Conservation (phyloP, 169 alveolate species). For the Cryptosporidium ryanae region DNA sequence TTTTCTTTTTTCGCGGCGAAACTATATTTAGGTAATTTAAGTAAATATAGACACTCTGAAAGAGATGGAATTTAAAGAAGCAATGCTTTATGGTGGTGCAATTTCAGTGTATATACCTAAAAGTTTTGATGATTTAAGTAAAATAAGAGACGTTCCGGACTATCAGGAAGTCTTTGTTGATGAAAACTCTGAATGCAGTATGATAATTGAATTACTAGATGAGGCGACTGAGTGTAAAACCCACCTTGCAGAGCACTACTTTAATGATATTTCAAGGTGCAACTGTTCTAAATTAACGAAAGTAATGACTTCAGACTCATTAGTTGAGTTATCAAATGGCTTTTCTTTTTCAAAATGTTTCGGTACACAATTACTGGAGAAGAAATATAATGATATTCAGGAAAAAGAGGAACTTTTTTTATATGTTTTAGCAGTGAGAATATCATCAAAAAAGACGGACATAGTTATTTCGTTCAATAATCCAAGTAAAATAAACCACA, state of each 20-base stretch:
- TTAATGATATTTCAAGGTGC: conserved; percentile 44
- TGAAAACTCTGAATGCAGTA: conserved; percentile 50
- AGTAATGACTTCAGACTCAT: conserved; percentile 33
- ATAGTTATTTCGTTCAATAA: conserved; percentile 53
- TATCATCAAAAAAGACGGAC: conserved; percentile 21
- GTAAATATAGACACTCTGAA: background rate
- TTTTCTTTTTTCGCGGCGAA: background rate
- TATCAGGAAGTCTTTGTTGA: conserved; percentile 74
- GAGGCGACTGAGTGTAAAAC: background rate
- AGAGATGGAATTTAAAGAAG: conserved; percentile 27
- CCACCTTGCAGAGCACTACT: conserved; percentile 46
- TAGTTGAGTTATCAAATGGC: background rate
- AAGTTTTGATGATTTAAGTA: conserved; percentile 51
- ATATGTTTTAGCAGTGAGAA: conserved; percentile 28
- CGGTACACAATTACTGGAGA: conserved; percentile 43
- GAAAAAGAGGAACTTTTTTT: conserved; percentile 28
- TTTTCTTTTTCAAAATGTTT: conserved; percentile 16
- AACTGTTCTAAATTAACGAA: conserved; percentile 16
- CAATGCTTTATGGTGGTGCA: conserved; percentile 50
- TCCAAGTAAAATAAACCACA: background rate
- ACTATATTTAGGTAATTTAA: background rate
- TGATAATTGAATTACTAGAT: conserved; percentile 56
- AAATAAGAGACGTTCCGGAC: conserved; percentile 63
- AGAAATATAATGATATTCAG: conserved; percentile 1
- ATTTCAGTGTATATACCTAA: conserved; percentile 37